Evolutionary conservation across 2,329 filamentous ascomycete genomes (phyloP).

Genomic region (Rutstroemia sp.): DNA sequence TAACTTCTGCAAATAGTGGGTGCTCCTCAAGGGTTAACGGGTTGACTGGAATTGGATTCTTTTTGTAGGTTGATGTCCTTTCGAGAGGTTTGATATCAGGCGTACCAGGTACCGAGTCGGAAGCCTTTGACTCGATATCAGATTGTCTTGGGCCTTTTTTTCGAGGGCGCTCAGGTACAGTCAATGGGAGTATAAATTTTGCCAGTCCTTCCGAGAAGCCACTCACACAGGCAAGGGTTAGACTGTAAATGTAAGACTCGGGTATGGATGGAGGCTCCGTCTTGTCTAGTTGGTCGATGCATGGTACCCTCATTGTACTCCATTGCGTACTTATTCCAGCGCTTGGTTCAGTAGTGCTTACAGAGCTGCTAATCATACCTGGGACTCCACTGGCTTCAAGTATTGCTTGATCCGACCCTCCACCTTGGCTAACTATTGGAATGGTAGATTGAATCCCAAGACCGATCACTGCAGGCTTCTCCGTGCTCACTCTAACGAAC

Average conservation of each 20-base stretch:
- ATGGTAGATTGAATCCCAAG: conserved; percentile 83
- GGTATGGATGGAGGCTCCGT: conserved; percentile 74
- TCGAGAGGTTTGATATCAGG: conserved; percentile 35
- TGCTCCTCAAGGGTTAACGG: conserved; percentile 71
- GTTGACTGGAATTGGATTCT: conserved; percentile 74
- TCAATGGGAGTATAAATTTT: conserved; percentile 86
- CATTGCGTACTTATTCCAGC: conserved; percentile 81
- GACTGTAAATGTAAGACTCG: conserved; percentile 87
- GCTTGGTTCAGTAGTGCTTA: conserved; percentile 57
- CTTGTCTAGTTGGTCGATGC: conserved; percentile 93
- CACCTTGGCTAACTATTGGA: conserved; percentile 54
- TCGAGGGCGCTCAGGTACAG: conserved; percentile 65
- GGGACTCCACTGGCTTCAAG: conserved; percentile 82
- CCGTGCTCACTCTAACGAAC: conserved; percentile 87
- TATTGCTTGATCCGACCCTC: conserved; percentile 72
- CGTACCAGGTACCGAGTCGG: conserved; percentile 17
- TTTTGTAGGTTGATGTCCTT: conserved; percentile 61
- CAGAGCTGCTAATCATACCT: conserved; percentile 73
- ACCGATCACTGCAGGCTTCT: conserved; percentile 83
- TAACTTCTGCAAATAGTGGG: conserved; percentile 61
- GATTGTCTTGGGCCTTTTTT: conserved; percentile 32
- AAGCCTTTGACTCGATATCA: conserved; percentile 19
- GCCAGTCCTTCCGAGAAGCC: conserved; percentile 87
- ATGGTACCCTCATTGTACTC: conserved; percentile 81
- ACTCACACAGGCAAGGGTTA: conserved; percentile 83